A percentile compares a stretch with the other conserved stretches of the same genome.
These are phyloP conservation scores for Macrophomina pseudophaseolina DNA, from an alignment of 2,329 filamentous ascomycete genomes.

Conservation along the genomic window DNA sequence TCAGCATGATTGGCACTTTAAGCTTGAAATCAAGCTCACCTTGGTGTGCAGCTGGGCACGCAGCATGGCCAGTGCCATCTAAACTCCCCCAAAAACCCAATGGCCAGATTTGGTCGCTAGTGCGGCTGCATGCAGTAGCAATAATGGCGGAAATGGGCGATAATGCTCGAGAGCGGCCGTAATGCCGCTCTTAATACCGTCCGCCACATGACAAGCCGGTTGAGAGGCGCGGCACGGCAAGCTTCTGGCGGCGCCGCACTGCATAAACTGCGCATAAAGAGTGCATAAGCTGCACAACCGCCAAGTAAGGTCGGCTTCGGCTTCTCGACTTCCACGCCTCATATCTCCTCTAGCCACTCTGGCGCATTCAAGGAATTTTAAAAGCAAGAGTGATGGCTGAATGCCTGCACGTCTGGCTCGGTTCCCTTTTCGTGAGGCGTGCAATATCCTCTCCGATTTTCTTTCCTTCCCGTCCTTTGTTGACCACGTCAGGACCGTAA, in stretches of 20 bases:
- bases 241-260: neutral
- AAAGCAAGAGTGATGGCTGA: neutral
- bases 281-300: conserved; percentile 1
- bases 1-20: neutral
- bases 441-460: neutral
- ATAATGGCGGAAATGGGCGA: neutral
- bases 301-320: neutral
- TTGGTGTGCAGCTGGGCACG: neutral
- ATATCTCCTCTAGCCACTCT: neutral
- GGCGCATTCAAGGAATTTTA: neutral
- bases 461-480: neutral
- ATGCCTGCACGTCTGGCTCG: neutral
- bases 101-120: neutral
- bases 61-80: neutral
- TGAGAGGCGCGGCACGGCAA: neutral
- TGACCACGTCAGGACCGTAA: neutral
- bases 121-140: neutral
- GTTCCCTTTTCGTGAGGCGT: neutral
- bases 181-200: neutral
- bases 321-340: neutral
- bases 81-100: neutral
- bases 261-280: conserved; percentile 1
- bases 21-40: neutral
- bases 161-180: neutral
- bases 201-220: neutral